Evolutionary conservation across 306 rosid genomes (phyloP), one percentile per base, ranked within the genome.

Genomic region (Begonia peltatifolia): DNA sequence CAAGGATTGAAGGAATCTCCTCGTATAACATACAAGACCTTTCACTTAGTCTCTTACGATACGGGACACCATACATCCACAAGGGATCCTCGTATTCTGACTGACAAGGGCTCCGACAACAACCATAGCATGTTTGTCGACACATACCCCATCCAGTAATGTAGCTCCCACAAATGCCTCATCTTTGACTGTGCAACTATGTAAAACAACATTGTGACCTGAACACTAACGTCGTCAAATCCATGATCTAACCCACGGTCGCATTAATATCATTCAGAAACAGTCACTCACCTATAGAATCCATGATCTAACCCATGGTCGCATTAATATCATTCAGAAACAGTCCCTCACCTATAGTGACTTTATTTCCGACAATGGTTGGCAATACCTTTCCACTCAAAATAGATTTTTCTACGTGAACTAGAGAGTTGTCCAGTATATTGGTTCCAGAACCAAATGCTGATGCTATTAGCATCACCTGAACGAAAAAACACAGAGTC

Each of bases 91-190:
- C 38, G 95, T 80, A 63, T 85, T 85, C 73, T 89, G 97, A 69
- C 87, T 70, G 22, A 89, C 95, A 67, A 82, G 94, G 56, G 97
- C 97, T 67, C 97, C 95, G 35, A 94, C 95, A 62, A 90, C 94
- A 68, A 89, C 94, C 95, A 89, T 85, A 54, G 95, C 90, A 61
- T 89, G 83, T 64, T 72, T 89, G 75, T 85, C 97, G 49, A 89
- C 84, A 69, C 74, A 62, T 20, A 67, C 95, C 57, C 95, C 97
- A 73, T 89, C 97, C 53, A 89, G 97, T 68, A 89, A 68, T 43
- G 85, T 85, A 35, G 95, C 97, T 55, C 95, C 90, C 95, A 89
- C 81, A 77, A 89, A 89, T 56, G 97, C 93, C 80, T 89, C 97
- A 59, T 85, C 97, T 69, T 89, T 95, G 50, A 89, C 79, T 17